Conservation (phyloP, 257 asterid genomes). For the Solanum paucissectum region DNA sequence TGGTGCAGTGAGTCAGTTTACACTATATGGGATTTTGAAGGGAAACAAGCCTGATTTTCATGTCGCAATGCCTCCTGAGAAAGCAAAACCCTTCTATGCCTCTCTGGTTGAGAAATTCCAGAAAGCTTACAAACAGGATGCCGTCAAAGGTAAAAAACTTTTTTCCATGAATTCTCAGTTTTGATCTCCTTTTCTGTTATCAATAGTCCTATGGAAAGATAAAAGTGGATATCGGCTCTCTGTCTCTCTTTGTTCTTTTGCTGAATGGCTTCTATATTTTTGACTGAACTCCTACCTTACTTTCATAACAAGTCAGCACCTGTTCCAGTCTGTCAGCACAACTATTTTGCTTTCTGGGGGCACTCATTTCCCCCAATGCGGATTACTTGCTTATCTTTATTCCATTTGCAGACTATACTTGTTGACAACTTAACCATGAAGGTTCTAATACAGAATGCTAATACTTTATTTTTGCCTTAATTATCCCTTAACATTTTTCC, state of each 20-base stretch:
- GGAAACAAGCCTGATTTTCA: slow-evolving; percentile 98
- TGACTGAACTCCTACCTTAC: neutral
- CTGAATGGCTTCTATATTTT: neutral
- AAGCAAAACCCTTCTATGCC: slow-evolving; percentile 62
- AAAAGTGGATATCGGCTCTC: neutral
- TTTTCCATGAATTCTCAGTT: neutral
- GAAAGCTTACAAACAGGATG: slow-evolving; percentile 58
- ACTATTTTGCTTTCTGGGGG: neutral
- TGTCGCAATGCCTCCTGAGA: slow-evolving; percentile 88
- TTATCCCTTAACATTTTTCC: neutral
- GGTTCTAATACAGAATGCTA: neutral
- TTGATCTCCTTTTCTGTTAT: neutral
- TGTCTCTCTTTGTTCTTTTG: neutral
- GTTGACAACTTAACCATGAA: neutral
- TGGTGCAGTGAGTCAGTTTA: slow-evolving; percentile 87
- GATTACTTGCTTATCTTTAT: neutral
- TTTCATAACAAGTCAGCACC: neutral
- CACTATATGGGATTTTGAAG: slow-evolving; percentile 69
- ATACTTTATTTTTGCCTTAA: neutral
- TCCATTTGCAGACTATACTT: neutral
- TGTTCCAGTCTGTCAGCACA: neutral
- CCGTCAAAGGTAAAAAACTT: slow-evolving; percentile 48
- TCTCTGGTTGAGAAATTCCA: slow-evolving; percentile 67
- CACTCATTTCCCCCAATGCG: neutral
- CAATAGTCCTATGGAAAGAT: neutral